Evolutionary conservation across 768 basidiomycete species (phyloP).

Genomic region (Candolleomyces efflorescens): DNA sequence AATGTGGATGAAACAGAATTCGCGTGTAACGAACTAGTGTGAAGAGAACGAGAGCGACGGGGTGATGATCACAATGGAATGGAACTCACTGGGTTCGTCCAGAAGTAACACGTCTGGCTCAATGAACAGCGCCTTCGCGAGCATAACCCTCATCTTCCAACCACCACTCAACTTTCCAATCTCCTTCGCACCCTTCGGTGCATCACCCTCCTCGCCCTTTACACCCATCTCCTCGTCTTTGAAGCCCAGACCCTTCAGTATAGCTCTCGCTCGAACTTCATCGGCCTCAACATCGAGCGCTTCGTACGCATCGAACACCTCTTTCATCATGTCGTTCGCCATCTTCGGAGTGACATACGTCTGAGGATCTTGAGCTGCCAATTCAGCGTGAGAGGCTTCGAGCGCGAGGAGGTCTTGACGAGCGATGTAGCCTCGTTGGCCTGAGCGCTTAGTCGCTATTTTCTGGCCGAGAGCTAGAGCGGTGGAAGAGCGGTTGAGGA

Average conservation of each 20-base stretch:
- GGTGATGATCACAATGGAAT: background rate
- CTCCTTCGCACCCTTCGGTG: constrained; percentile 28
- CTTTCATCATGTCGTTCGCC: constrained; percentile 18
- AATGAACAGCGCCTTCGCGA: constrained; percentile 56
- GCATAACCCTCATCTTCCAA: constrained; percentile 56
- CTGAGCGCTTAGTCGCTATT: constrained; percentile 48
- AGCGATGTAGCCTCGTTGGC: constrained; percentile 53
- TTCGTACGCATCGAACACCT: constrained; percentile 25
- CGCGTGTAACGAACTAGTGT: too few relatives aligned
- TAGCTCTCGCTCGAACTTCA: constrained; percentile 44
- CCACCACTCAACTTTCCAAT: constrained; percentile 55
- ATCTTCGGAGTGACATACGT: constrained; percentile 25
- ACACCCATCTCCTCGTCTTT: constrained; percentile 15
- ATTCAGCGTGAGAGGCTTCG: constrained; percentile 36
- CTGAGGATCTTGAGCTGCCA: constrained; percentile 20
- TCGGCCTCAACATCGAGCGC: constrained; percentile 34
- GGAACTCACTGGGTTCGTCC: constrained; percentile 45
- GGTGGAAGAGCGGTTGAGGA: constrained; percentile 16
- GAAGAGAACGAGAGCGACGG: background rate
- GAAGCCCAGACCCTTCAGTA: constrained; percentile 62
- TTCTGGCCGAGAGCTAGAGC: constrained; percentile 35
- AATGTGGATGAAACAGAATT: too few relatives aligned
- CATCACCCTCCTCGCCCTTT: constrained; percentile 22
- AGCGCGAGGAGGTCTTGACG: constrained; percentile 45
- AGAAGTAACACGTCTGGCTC: constrained; percentile 53